A percentile compares a stretch with the other conserved stretches of the same genome.
phyloP scores from a whole-genome alignment of 345 rosid genomes.

The Kernera saxatilis region DNA sequence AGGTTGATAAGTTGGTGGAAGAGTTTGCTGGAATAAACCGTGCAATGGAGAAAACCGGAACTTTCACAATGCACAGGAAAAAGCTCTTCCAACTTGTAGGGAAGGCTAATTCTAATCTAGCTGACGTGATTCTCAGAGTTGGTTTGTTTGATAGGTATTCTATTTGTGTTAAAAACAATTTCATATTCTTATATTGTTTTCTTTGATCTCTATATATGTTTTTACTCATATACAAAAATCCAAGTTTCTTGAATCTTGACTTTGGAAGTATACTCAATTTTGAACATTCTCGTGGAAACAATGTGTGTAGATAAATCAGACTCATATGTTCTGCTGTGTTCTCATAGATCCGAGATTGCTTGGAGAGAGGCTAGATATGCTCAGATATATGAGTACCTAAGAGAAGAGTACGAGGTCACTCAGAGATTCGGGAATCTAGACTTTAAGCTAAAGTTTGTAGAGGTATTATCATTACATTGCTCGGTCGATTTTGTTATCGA shows the following conservation, averaged over 20 bases:
- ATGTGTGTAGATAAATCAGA: background rate
- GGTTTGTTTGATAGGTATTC: conserved; percentile 90
- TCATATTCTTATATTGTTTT: background rate
- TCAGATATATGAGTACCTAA: conserved; percentile 78
- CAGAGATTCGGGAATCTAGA: conserved; percentile 87
- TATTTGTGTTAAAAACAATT: background rate
- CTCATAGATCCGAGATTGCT: conserved; percentile 82
- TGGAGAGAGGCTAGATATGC: conserved; percentile 96
- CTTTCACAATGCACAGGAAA: conserved; percentile 89
- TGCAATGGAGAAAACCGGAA: conserved; percentile 81
- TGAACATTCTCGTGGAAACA: background rate
- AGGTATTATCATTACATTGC: conserved; percentile 38
- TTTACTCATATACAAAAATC: background rate
- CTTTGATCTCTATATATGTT: background rate
- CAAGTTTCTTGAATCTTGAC: background rate
- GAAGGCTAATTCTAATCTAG: conserved; percentile 93
- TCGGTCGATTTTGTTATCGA: background rate
- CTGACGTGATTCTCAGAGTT: conserved; percentile 92
- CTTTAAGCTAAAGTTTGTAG: conserved; percentile 85
- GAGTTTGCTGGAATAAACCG: conserved; percentile 94
- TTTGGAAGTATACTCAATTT: background rate
- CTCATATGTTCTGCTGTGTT: conserved; percentile 11
- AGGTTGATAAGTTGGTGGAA: conserved; percentile 93
- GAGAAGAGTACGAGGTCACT: conserved; percentile 89
- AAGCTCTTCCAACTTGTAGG: conserved; percentile 90